phyloP scores from a whole-genome alignment of 805 yeast genomes.

The Candida berthetii region DNA sequence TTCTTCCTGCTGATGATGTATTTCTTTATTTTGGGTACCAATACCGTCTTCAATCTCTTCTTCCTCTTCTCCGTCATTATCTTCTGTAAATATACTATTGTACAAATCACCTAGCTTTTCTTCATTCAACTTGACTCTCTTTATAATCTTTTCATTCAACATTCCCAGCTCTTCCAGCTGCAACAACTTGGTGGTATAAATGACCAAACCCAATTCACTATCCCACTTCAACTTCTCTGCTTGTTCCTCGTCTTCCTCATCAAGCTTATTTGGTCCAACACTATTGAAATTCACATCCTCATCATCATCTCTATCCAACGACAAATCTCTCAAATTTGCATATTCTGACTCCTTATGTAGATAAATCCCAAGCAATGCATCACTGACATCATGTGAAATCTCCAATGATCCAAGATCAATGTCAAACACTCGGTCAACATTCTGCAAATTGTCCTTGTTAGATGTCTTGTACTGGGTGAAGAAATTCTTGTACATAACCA shows the following conservation, averaged over 20 bases:
- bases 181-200: slow-evolving; percentile 32
- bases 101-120: slow-evolving; percentile 26
- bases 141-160: slow-evolving; percentile 18
- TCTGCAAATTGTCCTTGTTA: slow-evolving; percentile 21
- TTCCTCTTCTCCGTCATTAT: slow-evolving; percentile 3
- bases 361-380: slow-evolving; percentile 33
- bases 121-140: slow-evolving; percentile 32
- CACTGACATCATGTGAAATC: slow-evolving; percentile 24
- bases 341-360: slow-evolving; percentile 41
- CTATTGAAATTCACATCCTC: slow-evolving; percentile 39
- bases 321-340: slow-evolving; percentile 27
- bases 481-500: slow-evolving; percentile 19
- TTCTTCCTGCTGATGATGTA: too few relatives aligned
- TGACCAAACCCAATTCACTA: slow-evolving; percentile 34
- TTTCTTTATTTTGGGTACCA: too few relatives aligned
- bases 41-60: neutral
- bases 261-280: slow-evolving; percentile 4
- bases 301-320: slow-evolving; percentile 43
- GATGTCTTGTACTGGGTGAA: slow-evolving; percentile 28
- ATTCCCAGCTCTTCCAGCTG: slow-evolving; percentile 28
- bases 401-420: slow-evolving; percentile 13
- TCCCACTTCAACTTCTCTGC: slow-evolving; percentile 22
- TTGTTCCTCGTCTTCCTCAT: slow-evolving; percentile 11
- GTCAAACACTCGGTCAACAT: slow-evolving; percentile 13
- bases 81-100: slow-evolving; percentile 2